A percentile compares a stretch with the other conserved stretches of the same genome.
Conservation (phyloP, 345 rosid species). For the Brassica rapa region DNA sequence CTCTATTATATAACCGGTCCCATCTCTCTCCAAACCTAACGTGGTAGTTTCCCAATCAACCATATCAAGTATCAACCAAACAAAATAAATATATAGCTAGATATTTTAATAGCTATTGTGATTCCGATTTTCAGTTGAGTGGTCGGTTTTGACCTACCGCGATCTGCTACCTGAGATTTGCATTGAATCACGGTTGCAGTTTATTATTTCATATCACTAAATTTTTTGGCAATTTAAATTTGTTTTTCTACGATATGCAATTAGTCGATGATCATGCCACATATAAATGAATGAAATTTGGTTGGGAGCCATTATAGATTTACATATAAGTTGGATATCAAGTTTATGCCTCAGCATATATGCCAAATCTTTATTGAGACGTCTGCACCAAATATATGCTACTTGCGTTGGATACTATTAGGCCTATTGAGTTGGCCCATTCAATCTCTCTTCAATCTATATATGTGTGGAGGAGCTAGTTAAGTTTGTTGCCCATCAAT, state of each 20-base stretch:
- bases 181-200: neutral
- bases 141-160: neutral
- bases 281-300: too few relatives aligned
- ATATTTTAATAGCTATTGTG: constrained; percentile 12
- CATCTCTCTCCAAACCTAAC: too few relatives aligned
- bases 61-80: neutral
- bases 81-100: neutral
- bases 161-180: neutral
- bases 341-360: neutral
- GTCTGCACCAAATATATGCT: neutral
- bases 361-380: neutral
- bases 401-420: neutral
- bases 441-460: neutral
- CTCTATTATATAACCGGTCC: too few relatives aligned
- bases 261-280: too few relatives aligned
- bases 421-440: neutral
- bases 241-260: too few relatives aligned
- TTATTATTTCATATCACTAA: neutral
- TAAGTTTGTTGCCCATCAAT: constrained; percentile 9
- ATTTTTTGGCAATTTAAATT: too few relatives aligned
- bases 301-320: too few relatives aligned
- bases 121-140: neutral
- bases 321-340: too few relatives aligned
- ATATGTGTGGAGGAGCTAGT: neutral
- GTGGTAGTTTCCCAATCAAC: neutral